Conservation (phyloP, 345 rosid species). For the Eucalyptus urophylla region DNA sequence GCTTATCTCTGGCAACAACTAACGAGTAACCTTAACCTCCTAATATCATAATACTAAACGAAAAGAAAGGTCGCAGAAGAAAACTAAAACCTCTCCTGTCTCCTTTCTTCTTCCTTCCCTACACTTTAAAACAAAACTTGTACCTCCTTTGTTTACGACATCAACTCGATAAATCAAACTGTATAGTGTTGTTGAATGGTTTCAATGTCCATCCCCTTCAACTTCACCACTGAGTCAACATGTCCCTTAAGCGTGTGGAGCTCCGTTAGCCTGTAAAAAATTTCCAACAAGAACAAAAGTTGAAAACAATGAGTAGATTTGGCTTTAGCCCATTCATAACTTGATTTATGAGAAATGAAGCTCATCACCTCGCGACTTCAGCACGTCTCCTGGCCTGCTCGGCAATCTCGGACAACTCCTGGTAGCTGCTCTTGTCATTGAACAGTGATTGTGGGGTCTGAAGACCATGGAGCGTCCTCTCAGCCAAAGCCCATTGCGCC, state of each 20-base stretch:
- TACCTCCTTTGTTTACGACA: background rate
- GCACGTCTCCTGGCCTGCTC: slow-evolving; percentile 39
- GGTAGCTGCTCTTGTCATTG: slow-evolving; percentile 8
- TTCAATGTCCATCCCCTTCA: slow-evolving; percentile 31
- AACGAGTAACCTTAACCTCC: background rate
- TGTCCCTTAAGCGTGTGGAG: slow-evolving; percentile 32
- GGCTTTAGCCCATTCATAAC: background rate
- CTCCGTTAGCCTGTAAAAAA: slow-evolving; percentile 17
- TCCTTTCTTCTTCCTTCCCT: background rate
- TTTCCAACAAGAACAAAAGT: background rate
- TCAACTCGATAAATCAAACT: background rate
- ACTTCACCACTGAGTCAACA: slow-evolving; percentile 27
- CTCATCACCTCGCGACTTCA: slow-evolving; percentile 20
- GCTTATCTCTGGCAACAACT: background rate
- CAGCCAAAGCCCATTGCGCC: slow-evolving; percentile 35
- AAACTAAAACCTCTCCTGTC: background rate
- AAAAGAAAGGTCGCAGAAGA: background rate
- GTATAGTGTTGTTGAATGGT: slow-evolving; percentile 32
- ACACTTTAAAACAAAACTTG: background rate
- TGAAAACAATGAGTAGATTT: background rate
- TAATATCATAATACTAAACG: background rate
- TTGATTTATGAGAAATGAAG: background rate
- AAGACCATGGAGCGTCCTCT: slow-evolving; percentile 30
- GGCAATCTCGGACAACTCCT: slow-evolving; percentile 15
- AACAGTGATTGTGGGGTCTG: slow-evolving; percentile 1